Conservation (phyloP, 176 grass and related monocot genomes). For the Oryza glaberrima region DNA sequence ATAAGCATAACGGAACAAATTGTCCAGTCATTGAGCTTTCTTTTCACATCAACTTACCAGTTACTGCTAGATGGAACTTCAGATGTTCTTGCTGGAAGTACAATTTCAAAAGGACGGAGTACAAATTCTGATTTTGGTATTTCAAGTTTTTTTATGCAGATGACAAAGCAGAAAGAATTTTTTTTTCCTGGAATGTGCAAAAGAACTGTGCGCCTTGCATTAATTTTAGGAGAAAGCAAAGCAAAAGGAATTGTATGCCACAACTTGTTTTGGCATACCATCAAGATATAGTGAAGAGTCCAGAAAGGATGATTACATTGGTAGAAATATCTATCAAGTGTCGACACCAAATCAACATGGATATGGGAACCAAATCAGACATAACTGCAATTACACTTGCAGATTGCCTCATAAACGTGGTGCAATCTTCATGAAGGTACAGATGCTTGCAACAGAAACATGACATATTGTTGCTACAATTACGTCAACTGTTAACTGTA, state of each 20-base stretch:
- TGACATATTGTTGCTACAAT: background rate
- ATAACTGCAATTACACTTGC: constrained; percentile 47
- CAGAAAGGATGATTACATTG: constrained; percentile 23
- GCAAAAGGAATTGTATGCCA: constrained; percentile 26
- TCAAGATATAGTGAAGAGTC: background rate
- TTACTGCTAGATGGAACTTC: too few species aligned
- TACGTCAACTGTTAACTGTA: constrained; percentile 1
- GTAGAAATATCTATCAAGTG: constrained; percentile 36
- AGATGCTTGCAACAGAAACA: background rate
- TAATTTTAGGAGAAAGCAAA: background rate
- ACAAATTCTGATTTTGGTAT: constrained; percentile 4
- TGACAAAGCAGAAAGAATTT: background rate
- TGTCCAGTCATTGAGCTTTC: constrained; percentile 20
- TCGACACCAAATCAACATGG: constrained; percentile 43
- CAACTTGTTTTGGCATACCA: constrained; percentile 32
- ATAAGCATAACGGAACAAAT: constrained; percentile 41
- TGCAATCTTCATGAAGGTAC: constrained; percentile 34
- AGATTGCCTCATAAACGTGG: constrained; percentile 19
- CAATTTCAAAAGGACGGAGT: constrained; percentile 12
- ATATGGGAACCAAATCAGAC: constrained; percentile 50
- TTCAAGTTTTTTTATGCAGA: background rate
- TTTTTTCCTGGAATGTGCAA: background rate
- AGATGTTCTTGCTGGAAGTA: too few species aligned
- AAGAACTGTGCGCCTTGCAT: background rate
- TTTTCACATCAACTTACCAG: constrained; percentile 19